Conservation (phyloP, 768 basidiomycete species). For the Exidia glandulosa region DNA sequence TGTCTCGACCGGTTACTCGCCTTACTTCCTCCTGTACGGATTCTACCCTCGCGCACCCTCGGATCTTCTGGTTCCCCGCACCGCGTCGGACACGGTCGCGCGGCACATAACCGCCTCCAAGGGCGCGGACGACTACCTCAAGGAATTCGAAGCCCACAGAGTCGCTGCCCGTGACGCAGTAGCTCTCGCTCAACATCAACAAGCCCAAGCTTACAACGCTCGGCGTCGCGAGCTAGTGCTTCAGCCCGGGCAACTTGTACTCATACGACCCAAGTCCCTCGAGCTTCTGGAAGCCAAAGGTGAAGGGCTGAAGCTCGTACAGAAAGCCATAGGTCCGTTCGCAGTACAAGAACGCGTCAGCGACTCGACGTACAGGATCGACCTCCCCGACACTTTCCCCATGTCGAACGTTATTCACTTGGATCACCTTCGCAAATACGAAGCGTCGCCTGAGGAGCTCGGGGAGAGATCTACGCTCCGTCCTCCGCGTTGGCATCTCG, state of each 20-base stretch:
- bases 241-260: conserved; percentile 12
- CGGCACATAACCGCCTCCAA: too few species aligned
- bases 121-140: too few species aligned
- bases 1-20: conserved; percentile 18
- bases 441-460: too few species aligned
- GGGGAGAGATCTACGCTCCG: too few species aligned
- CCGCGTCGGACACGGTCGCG: too few species aligned
- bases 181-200: conserved; percentile 12
- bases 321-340: conserved; percentile 14
- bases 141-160: too few species aligned
- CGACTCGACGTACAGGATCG: too few species aligned
- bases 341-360: conserved; percentile 12
- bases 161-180: conserved; percentile 9
- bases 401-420: too few species aligned
- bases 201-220: conserved; percentile 14
- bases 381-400: too few species aligned
- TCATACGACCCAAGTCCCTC: conserved; percentile 18
- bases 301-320: conserved; percentile 13
- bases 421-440: too few species aligned
- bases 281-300: conserved; percentile 12
- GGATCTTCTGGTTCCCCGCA: too few species aligned
- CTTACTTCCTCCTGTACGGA: conserved; percentile 22
- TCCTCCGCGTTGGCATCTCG: too few species aligned
- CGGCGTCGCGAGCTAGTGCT: conserved; percentile 8
- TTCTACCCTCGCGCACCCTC: conserved; percentile 10